These are phyloP conservation scores for Bacterosira constricta DNA, from an alignment of 108 stramenopile genomes.

Conservation along the genomic window DNA sequence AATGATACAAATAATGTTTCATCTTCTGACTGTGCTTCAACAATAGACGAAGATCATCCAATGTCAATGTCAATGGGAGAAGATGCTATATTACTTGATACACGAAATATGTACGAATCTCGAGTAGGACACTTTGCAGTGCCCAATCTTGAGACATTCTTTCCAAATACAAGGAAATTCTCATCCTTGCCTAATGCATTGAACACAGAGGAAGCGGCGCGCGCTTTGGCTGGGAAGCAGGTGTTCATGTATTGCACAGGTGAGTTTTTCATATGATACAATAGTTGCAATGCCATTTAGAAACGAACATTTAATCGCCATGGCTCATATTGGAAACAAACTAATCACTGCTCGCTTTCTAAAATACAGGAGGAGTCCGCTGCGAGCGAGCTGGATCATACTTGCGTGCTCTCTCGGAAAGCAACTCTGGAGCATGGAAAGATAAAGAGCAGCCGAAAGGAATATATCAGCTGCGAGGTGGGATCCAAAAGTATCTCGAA, in stretches of 20 bases:
- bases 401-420: conserved; percentile 61
- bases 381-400: conserved; percentile 80
- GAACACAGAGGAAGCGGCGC: conserved; percentile 49
- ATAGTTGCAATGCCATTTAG: too few species aligned
- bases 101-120: conserved; percentile 80
- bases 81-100: conserved; percentile 67
- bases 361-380: conserved; percentile 73
- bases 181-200: conserved; percentile 72
- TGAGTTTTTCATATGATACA: too few species aligned
- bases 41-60: conserved; percentile 1
- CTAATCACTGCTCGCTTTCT: too few species aligned
- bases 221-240: conserved; percentile 56
- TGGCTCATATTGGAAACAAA: neutral
- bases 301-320: too few species aligned
- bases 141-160: conserved; percentile 60
- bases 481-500: conserved; percentile 81
- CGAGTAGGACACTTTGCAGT: conserved; percentile 73
- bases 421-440: conserved; percentile 46
- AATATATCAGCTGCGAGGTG: conserved; percentile 79
- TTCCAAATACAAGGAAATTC: conserved; percentile 82
- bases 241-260: conserved; percentile 69
- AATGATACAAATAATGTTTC: neutral
- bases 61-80: neutral
- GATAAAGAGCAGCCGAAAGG: conserved; percentile 41
- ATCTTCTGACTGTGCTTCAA: too few species aligned